Percentiles rank a stretch among this genome's conserved stretches.
Evolutionary conservation across 768 basidiomycete genomes (phyloP).

Genomic region (Leucogyrophana mollusca): DNA sequence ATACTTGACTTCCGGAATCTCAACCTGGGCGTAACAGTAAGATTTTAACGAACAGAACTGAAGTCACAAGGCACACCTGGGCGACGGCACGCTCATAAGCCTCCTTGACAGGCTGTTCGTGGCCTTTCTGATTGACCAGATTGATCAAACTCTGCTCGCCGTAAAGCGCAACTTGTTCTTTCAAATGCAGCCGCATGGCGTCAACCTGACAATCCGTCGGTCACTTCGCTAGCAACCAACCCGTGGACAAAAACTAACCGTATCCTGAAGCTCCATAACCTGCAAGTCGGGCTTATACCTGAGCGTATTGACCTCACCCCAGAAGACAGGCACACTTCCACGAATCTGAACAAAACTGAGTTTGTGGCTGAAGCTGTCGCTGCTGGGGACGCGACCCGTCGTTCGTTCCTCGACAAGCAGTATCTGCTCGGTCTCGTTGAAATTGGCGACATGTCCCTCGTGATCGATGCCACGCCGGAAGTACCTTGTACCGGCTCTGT

Average conservation of each 20-base stretch:
- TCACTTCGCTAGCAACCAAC: neutral
- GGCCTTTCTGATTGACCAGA: slow-evolving; percentile 89
- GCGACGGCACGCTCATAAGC: slow-evolving; percentile 81
- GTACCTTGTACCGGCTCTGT: slow-evolving; percentile 95
- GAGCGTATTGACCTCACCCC: slow-evolving; percentile 95
- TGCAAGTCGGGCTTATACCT: slow-evolving; percentile 96
- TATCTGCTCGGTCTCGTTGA: slow-evolving; percentile 97
- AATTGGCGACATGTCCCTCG: slow-evolving; percentile 91
- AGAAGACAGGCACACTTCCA: slow-evolving; percentile 92
- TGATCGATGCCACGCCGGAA: slow-evolving; percentile 92
- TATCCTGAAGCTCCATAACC: slow-evolving; percentile 89
- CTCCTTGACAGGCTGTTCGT: slow-evolving; percentile 93
- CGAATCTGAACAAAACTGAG: slow-evolving; percentile 92
- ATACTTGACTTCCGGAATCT: slow-evolving; percentile 73
- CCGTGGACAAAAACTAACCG: slow-evolving; percentile 52
- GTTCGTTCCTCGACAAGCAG: slow-evolving; percentile 68
- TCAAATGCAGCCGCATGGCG: slow-evolving; percentile 72
- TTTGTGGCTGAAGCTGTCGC: slow-evolving; percentile 54
- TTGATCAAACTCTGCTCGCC: slow-evolving; percentile 82
- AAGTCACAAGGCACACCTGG: slow-evolving; percentile 42
- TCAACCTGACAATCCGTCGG: slow-evolving; percentile 45
- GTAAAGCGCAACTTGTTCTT: slow-evolving; percentile 70
- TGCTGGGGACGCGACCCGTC: slow-evolving; percentile 35
- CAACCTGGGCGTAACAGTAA: slow-evolving; percentile 46
- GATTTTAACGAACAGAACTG: neutral